A percentile compares a stretch with the other conserved stretches of the same genome.
phyloP scores from a whole-genome alignment of 2,329 filamentous ascomycete genomes.

The Knoxdaviesia capensis region DNA sequence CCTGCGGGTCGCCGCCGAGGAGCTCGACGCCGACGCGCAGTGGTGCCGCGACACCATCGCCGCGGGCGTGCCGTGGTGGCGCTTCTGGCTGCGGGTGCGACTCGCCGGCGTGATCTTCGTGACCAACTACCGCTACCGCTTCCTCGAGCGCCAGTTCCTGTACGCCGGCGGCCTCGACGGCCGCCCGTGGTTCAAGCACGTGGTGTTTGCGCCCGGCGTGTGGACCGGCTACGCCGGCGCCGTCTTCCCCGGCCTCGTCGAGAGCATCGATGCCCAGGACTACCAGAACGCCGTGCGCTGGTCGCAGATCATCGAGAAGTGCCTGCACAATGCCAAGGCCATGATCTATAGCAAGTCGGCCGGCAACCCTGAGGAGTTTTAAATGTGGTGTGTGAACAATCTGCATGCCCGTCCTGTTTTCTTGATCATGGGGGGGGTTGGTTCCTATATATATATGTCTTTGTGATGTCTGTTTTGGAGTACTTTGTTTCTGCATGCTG shows the following conservation, averaged over 20 bases:
- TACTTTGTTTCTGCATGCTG: too few relatives aligned
- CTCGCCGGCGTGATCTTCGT: constrained; percentile 41
- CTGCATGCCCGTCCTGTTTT: too few relatives aligned
- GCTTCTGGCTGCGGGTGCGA: constrained; percentile 45
- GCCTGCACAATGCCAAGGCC: constrained; percentile 20
- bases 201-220: constrained; percentile 76
- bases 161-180: constrained; percentile 58
- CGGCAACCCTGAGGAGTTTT: too few relatives aligned
- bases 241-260: constrained; percentile 40
- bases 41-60: constrained; percentile 21
- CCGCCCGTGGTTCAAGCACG: constrained; percentile 80
- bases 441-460: too few relatives aligned
- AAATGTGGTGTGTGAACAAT: too few relatives aligned
- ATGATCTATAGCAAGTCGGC: too few relatives aligned
- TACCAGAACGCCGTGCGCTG: constrained; percentile 37
- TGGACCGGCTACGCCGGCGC: constrained; percentile 82
- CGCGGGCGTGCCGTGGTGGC: constrained; percentile 56
- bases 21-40: constrained; percentile 24
- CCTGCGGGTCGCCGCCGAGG: constrained; percentile 18
- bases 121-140: constrained; percentile 68
- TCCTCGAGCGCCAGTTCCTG: constrained; percentile 62
- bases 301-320: constrained; percentile 34
- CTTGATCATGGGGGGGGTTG: too few relatives aligned
- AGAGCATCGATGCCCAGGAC: constrained; percentile 40
- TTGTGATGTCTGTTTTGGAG: too few relatives aligned